phyloP scores from a whole-genome alignment of 768 basidiomycete species.

The Punctularia strigosozonata region DNA sequence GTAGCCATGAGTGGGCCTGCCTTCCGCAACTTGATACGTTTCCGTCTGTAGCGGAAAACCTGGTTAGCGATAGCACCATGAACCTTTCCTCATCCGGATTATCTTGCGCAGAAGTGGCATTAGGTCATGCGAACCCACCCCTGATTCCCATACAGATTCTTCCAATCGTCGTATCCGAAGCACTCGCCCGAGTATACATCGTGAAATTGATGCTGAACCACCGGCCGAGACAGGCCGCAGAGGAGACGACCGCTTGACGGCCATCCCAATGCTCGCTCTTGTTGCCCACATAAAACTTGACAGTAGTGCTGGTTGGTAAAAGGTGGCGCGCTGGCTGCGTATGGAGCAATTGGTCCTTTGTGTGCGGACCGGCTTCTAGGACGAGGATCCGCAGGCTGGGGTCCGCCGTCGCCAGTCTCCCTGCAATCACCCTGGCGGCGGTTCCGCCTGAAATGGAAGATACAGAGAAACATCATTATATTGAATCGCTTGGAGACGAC shows the following conservation, averaged over 20 bases:
- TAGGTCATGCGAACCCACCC: slow-evolving; percentile 50
- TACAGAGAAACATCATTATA: too few species aligned
- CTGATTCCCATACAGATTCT: slow-evolving; percentile 31
- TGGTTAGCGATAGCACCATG: too few species aligned
- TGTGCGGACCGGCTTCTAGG: slow-evolving; percentile 46
- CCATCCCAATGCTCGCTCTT: slow-evolving; percentile 32
- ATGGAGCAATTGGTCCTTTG: slow-evolving; percentile 32
- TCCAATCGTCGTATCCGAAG: slow-evolving; percentile 64
- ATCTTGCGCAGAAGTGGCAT: slow-evolving; percentile 52
- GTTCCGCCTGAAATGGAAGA: slow-evolving; percentile 27
- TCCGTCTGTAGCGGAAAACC: slow-evolving; percentile 15
- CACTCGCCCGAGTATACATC: slow-evolving; percentile 46
- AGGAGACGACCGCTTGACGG: slow-evolving; percentile 30
- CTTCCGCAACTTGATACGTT: slow-evolving; percentile 19
- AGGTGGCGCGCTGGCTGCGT: slow-evolving; percentile 44
- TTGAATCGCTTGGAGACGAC: too few species aligned
- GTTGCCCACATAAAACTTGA: slow-evolving; percentile 28
- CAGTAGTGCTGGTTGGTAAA: slow-evolving; percentile 23
- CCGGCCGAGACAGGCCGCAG: slow-evolving; percentile 45
- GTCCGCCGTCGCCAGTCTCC: slow-evolving; percentile 41
- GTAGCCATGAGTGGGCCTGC: slow-evolving; percentile 22
- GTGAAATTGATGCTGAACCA: slow-evolving; percentile 55
- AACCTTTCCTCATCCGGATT: not conserved
- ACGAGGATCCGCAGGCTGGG: slow-evolving; percentile 45
- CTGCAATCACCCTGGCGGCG: slow-evolving; percentile 43